Percentiles rank a stretch among this genome's conserved stretches.
Conservation (phyloP, 495 filamentous ascomycete species). For the Bryoglossum gracile region DNA sequence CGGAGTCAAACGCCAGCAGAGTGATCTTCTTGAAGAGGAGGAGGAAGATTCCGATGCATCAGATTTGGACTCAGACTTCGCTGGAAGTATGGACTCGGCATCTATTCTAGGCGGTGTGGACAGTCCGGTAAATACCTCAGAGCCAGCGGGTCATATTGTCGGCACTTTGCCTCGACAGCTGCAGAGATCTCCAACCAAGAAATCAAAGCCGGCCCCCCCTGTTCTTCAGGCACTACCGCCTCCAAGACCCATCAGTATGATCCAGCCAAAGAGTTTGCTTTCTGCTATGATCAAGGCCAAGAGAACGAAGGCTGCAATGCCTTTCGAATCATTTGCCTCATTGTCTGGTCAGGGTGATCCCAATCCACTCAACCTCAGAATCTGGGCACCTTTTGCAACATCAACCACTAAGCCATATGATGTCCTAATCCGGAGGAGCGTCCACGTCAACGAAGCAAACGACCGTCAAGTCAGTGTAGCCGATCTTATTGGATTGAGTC, state of each 20-base stretch:
- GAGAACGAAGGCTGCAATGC: slow-evolving; percentile 69
- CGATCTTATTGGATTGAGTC: slow-evolving; percentile 81
- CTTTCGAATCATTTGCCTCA: slow-evolving; percentile 78
- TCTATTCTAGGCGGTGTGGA: slow-evolving; percentile 45
- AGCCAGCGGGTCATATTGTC: slow-evolving; percentile 42
- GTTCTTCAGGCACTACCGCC: slow-evolving; percentile 75
- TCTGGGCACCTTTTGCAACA: slow-evolving; percentile 79
- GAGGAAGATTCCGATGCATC: slow-evolving; percentile 54
- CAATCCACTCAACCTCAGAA: slow-evolving; percentile 74
- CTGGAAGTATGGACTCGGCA: slow-evolving; percentile 47
- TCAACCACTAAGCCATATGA: slow-evolving; percentile 59
- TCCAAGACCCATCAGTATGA: slow-evolving; percentile 78
- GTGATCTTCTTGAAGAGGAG: slow-evolving; percentile 49
- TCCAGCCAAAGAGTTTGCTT: slow-evolving; percentile 71
- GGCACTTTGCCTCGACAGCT: slow-evolving; percentile 48
- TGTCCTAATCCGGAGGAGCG: slow-evolving; percentile 67
- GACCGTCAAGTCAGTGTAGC: slow-evolving; percentile 68
- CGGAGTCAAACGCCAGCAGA: slow-evolving; percentile 37
- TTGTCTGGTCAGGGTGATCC: slow-evolving; percentile 79
- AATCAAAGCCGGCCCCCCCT: slow-evolving; percentile 50
- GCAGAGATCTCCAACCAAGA: slow-evolving; percentile 50
- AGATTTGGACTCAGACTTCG: slow-evolving; percentile 44
- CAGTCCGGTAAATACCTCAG: slow-evolving; percentile 37
- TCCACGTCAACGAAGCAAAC: slow-evolving; percentile 58
- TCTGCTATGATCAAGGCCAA: slow-evolving; percentile 65